Evolutionary conservation across 371 early-diverging fungal genomes (phyloP).

Genomic region (Mortierella sp.): DNA sequence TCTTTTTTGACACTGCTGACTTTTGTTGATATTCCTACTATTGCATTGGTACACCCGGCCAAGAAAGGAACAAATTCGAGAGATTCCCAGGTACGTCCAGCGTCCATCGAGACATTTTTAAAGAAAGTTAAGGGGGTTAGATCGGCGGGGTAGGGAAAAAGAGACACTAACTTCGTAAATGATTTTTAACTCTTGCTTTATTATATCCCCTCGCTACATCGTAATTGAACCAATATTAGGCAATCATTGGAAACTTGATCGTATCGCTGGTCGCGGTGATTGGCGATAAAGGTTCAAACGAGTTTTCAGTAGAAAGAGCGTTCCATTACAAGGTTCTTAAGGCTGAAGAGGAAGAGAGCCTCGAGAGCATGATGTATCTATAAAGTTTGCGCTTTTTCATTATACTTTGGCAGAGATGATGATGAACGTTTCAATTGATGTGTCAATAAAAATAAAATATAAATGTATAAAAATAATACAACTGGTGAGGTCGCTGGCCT

Average conservation of each 20-base stretch:
- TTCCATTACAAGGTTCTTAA: conserved; percentile 6
- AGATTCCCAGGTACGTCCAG: conserved; percentile 24
- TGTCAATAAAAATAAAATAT: too few relatives aligned
- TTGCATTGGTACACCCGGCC: conserved; percentile 37
- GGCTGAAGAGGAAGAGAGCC: conserved; percentile 23
- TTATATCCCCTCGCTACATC: too few relatives aligned
- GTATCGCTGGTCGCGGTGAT: conserved; percentile 11
- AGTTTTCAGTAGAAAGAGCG: conserved; percentile 30
- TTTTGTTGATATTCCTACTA: conserved; percentile 31
- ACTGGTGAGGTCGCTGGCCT: too few relatives aligned
- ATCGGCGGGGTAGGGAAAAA: too few relatives aligned
- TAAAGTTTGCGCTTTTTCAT: not conserved
- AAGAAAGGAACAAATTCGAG: conserved; percentile 32
- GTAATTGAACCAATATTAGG: conserved; percentile 6
- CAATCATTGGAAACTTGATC: conserved; percentile 26
- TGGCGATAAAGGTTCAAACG: conserved; percentile 1
- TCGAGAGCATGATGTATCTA: conserved; percentile 37
- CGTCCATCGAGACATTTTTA: too few relatives aligned
- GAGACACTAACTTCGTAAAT: too few relatives aligned
- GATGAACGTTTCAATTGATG: not conserved
- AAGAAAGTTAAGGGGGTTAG: not conserved
- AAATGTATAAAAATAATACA: too few relatives aligned
- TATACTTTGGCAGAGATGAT: not conserved
- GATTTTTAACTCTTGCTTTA: too few relatives aligned
- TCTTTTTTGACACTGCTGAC: conserved; percentile 28